phyloP scores from a whole-genome alignment of 768 basidiomycete genomes.

The Tulasnella sp. region DNA sequence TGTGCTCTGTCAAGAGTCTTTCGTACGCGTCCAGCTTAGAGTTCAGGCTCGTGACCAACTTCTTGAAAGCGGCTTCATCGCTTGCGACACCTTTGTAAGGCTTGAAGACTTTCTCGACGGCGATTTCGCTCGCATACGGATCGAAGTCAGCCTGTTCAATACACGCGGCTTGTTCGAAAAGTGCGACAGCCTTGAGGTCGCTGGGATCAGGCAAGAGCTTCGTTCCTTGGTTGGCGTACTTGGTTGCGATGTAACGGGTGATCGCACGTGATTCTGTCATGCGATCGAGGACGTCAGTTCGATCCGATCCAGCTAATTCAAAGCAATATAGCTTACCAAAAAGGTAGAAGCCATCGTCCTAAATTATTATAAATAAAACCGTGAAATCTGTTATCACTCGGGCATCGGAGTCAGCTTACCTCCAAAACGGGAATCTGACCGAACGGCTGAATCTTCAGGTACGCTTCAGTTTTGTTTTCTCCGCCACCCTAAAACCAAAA shows the following conservation, averaged over 20 bases:
- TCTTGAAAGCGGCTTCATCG: conserved; percentile 8
- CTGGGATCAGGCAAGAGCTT: conserved; percentile 35
- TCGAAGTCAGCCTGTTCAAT: conserved; percentile 47
- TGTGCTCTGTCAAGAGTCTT: conserved; percentile 40
- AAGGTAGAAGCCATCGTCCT: conserved; percentile 52
- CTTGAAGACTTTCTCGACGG: conserved; percentile 17
- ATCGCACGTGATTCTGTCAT: conserved; percentile 46
- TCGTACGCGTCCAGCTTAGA: conserved; percentile 43
- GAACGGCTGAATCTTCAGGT: conserved; percentile 46
- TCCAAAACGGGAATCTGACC: conserved; percentile 49
- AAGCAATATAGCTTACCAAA: conserved; percentile 37
- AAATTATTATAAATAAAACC: not conserved
- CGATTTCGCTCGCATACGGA: conserved; percentile 11
- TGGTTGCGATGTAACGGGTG: conserved; percentile 43
- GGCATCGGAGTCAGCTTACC: conserved; percentile 7
- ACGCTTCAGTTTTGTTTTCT: conserved; percentile 14
- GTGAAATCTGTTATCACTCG: not conserved
- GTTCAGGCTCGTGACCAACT: conserved; percentile 24
- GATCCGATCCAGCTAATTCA: not conserved
- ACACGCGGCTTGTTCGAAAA: conserved; percentile 40
- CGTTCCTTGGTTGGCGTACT: conserved; percentile 41
- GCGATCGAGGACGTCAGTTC: not conserved
- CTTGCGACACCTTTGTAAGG: not conserved
- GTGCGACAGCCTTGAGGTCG: conserved; percentile 29
- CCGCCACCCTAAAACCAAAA: not conserved